A percentile compares a stretch with the other conserved stretches of the same genome.
phyloP scores from a whole-genome alignment of 73 alveolate species.

The Symbiodinium pilosum region DNA sequence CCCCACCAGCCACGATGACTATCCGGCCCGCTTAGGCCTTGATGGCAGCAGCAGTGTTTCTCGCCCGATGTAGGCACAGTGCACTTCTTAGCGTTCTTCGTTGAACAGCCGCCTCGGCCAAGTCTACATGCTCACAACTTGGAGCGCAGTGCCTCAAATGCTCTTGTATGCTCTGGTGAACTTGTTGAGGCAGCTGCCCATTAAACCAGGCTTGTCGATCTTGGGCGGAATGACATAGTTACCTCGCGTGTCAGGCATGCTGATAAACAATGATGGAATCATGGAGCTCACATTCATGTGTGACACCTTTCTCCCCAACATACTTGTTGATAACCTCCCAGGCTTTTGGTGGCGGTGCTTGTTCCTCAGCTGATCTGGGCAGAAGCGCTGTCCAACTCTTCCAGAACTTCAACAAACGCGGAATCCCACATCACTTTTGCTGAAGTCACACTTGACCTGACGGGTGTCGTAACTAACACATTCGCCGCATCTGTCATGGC shows the following conservation, averaged over 20 bases:
- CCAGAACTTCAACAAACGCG: no score
- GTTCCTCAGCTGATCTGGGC: not conserved
- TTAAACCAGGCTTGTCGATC: not conserved
- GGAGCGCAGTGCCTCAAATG: not conserved
- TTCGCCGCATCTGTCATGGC: constrained; percentile 47
- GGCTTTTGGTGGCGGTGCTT: not conserved
- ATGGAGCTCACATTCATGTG: no score
- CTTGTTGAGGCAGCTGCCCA: not conserved
- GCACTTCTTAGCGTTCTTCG: constrained; percentile 15
- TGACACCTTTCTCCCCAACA: not conserved
- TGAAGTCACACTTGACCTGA: not conserved
- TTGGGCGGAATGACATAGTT: constrained; percentile 23
- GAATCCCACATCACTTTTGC: no score
- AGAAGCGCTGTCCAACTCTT: not conserved
- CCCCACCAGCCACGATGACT: not conserved
- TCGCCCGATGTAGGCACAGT: not conserved
- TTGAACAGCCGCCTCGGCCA: constrained; percentile 5
- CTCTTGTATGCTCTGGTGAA: no score
- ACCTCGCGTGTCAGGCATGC: not conserved
- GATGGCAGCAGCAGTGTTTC: constrained; percentile 70
- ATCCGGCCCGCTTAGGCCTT: not conserved
- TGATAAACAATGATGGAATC: no score
- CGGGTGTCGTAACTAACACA: constrained; percentile 30
- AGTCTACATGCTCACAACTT: no score
- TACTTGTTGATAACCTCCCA: not conserved